phyloP scores from a whole-genome alignment of 495 filamentous ascomycete species.

The Annulohypoxylon stygium region DNA sequence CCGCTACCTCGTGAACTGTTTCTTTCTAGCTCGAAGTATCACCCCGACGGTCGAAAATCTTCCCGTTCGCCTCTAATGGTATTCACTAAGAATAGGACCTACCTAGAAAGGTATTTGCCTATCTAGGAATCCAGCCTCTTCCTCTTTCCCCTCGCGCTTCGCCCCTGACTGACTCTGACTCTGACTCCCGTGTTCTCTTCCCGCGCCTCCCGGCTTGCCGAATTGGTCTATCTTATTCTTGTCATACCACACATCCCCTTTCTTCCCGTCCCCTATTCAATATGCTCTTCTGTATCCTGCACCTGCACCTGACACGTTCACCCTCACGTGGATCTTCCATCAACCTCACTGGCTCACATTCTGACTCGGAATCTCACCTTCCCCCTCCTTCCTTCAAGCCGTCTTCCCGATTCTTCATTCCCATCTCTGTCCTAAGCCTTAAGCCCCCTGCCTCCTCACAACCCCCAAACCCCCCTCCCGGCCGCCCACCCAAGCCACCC shows the following conservation, averaged over 20 bases:
- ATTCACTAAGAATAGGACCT: not conserved
- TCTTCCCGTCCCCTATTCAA: not conserved
- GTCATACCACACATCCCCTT: not conserved
- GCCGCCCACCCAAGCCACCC: constrained; percentile 51
- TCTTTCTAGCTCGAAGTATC: not conserved
- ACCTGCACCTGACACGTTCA: no score
- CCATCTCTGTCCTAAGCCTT: not conserved
- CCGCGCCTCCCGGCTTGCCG: not conserved
- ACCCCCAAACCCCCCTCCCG: constrained; percentile 46
- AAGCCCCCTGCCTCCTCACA: constrained; percentile 45
- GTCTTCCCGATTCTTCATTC: not conserved
- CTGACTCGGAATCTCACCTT: not conserved
- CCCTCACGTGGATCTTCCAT: no score
- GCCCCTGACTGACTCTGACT: not conserved
- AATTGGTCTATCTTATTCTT: not conserved
- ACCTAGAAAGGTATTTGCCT: not conserved
- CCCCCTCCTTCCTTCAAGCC: no score
- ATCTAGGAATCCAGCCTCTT: not conserved
- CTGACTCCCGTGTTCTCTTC: not conserved
- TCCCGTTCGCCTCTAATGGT: not conserved
- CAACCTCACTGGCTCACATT: no score
- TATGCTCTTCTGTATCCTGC: no score
- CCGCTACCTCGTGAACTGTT: not conserved
- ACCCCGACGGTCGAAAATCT: not conserved
- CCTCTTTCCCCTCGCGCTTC: not conserved